These are phyloP conservation scores for Crithidia thermophila DNA, from an alignment of 208 protist genomes.

Conservation along the genomic window DNA sequence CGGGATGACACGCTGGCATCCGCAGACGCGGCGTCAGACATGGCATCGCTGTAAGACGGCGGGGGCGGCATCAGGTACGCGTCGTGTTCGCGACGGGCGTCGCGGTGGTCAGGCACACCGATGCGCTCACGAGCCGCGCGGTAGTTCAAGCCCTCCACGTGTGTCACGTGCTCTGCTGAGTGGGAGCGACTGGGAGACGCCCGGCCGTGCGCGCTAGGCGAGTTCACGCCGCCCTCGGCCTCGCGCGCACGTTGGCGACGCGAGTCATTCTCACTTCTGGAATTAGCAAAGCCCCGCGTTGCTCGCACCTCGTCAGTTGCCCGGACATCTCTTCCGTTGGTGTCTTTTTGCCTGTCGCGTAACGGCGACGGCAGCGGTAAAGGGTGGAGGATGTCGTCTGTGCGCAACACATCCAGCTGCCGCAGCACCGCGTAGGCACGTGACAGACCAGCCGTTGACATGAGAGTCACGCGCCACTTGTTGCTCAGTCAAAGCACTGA, in stretches of 20 bases:
- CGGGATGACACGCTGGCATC: background rate
- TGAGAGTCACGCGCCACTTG: background rate
- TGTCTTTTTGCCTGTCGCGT: background rate
- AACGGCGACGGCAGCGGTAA: conserved; percentile 4
- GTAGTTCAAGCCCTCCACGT: too few relatives aligned
- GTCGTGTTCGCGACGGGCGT: too few relatives aligned
- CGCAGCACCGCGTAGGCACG: conserved; percentile 71
- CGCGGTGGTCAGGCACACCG: too few relatives aligned
- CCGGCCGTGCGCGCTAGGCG: too few relatives aligned
- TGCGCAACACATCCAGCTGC: conserved; percentile 59
- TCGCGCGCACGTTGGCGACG: too few relatives aligned
- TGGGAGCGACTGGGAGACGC: too few relatives aligned
- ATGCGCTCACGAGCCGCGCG: too few relatives aligned
- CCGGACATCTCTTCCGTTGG: background rate
- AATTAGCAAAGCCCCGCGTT: too few relatives aligned
- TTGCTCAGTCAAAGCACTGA: too few relatives aligned
- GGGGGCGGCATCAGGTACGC: conserved; percentile 3
- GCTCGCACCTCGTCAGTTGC: background rate
- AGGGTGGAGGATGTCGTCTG: conserved; percentile 48
- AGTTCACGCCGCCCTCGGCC: background rate
- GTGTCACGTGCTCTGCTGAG: too few relatives aligned
- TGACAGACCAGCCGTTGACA: conserved; percentile 48
- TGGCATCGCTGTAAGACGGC: conserved; percentile 1
- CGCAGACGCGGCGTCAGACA: background rate
- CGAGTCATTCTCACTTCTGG: too few relatives aligned